These are phyloP conservation scores for Fusarium sp. DNA, from an alignment of 2,329 filamentous ascomycete genomes.

Conservation along the genomic window DNA sequence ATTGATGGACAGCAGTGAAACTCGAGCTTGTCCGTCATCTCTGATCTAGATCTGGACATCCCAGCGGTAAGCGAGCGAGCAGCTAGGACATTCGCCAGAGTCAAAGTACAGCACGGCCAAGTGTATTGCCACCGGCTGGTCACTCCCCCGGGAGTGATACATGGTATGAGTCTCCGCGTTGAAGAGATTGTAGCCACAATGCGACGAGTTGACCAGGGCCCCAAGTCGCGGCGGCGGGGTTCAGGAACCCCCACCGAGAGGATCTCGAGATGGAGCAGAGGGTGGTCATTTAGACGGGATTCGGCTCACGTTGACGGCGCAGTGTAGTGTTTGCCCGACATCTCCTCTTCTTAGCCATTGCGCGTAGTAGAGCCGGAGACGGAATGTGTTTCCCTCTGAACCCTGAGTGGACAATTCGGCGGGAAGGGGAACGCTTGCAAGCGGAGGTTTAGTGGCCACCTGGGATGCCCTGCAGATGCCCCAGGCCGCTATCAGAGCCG, in stretches of 20 bases:
- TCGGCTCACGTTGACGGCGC: conserved; percentile 22
- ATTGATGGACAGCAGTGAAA: background rate
- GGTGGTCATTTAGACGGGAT: conserved; percentile 14
- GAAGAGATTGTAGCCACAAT: conserved; percentile 21
- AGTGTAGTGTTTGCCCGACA: conserved; percentile 4
- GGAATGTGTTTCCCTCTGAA: background rate
- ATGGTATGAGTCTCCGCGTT: conserved; percentile 22
- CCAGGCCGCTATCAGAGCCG: conserved; percentile 38
- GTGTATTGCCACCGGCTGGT: conserved; percentile 3
- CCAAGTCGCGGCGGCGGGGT: conserved; percentile 10
- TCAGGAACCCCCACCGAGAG: conserved; percentile 32
- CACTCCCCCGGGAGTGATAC: conserved; percentile 3
- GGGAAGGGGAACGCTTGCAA: background rate
- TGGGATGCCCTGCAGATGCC: conserved; percentile 36
- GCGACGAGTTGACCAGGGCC: conserved; percentile 24
- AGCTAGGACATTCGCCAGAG: background rate
- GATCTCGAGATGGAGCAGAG: conserved; percentile 29
- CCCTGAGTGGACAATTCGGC: background rate
- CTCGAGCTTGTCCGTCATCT: background rate
- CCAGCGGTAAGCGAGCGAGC: background rate
- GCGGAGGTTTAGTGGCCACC: conserved; percentile 21
- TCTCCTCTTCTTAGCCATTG: background rate
- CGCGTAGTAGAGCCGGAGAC: background rate
- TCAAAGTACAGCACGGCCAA: background rate
- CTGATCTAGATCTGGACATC: background rate